A percentile compares a stretch with the other conserved stretches of the same genome.
Evolutionary conservation across 1,139 yeast genomes (phyloP).

Genomic region (Protomyces inundatus): DNA sequence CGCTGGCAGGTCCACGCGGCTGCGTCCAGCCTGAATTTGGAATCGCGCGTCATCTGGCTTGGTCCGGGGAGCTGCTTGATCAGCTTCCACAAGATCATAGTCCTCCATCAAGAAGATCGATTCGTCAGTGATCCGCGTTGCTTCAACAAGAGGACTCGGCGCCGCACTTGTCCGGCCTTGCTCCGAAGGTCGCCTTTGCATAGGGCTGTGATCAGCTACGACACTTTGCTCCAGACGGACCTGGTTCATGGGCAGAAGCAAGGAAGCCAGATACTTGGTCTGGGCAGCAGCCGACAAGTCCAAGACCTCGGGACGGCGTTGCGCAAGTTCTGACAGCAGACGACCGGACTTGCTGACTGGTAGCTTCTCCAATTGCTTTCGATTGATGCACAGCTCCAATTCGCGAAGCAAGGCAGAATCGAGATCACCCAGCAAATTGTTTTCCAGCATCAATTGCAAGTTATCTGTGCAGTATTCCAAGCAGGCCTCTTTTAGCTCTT

Average conservation of each 20-base stretch:
- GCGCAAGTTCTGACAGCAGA: constrained; percentile 25
- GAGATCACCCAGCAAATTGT: constrained; percentile 39
- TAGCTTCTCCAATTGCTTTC: constrained; percentile 30
- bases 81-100: constrained; percentile 18
- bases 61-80: not conserved
- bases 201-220: not conserved
- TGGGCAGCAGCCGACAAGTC: constrained; percentile 18
- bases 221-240: not conserved
- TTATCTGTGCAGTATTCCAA: constrained; percentile 66
- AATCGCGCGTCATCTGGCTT: not conserved
- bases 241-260: not conserved
- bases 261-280: constrained; percentile 14
- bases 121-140: not conserved
- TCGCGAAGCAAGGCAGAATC: constrained; percentile 37
- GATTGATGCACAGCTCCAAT: constrained; percentile 37
- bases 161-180: not conserved
- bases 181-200: not conserved
- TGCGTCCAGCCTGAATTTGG: not conserved
- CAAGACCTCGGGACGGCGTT: constrained; percentile 27
- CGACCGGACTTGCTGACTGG: constrained; percentile 32
- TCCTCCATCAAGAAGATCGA: constrained; percentile 33
- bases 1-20: not conserved
- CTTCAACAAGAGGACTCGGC: constrained; percentile 11
- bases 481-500: constrained; percentile 55
- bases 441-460: constrained; percentile 58